These are phyloP conservation scores for Fusarium sp. DNA, from an alignment of 2,329 filamentous ascomycete genomes.

Conservation along the genomic window DNA sequence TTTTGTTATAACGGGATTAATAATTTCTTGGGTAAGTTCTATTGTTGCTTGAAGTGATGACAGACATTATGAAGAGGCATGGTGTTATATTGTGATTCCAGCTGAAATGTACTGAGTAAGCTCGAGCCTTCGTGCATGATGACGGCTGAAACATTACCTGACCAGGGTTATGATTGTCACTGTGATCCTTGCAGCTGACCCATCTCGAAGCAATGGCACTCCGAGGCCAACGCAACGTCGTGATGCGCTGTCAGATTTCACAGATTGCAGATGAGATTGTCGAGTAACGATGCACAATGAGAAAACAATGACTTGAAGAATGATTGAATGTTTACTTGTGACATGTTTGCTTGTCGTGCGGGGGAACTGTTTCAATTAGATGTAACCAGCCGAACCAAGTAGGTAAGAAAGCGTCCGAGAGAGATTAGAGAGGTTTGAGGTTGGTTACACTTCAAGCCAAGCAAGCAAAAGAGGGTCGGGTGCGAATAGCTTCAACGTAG, in stretches of 20 bases:
- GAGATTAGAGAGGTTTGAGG: neutral
- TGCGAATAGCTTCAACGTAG: constrained; percentile 28
- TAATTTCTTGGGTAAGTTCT: neutral
- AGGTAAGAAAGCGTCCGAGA: neutral
- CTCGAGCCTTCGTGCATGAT: neutral
- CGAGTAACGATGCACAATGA: constrained; percentile 5
- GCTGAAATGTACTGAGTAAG: neutral
- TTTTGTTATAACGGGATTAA: too few species aligned
- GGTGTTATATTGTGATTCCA: neutral
- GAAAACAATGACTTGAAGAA: neutral
- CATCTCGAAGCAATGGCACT: neutral
- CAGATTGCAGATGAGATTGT: neutral
- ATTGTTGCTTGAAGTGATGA: neutral
- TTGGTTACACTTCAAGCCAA: constrained; percentile 13
- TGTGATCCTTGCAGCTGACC: neutral
- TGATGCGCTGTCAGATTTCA: constrained; percentile 8
- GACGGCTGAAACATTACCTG: neutral
- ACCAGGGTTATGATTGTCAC: neutral
- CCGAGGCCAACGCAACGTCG: constrained; percentile 13
- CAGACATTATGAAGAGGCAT: neutral
- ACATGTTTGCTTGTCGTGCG: constrained; percentile 7
- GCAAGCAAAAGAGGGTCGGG: neutral
- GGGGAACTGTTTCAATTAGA: constrained; percentile 9
- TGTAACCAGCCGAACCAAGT: constrained; percentile 12
- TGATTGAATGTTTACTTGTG: neutral